A percentile compares a stretch with the other conserved stretches of the same genome.
Evolutionary conservation across 208 protist genomes (phyloP).

Genomic region (Leishmania braziliensis): DNA sequence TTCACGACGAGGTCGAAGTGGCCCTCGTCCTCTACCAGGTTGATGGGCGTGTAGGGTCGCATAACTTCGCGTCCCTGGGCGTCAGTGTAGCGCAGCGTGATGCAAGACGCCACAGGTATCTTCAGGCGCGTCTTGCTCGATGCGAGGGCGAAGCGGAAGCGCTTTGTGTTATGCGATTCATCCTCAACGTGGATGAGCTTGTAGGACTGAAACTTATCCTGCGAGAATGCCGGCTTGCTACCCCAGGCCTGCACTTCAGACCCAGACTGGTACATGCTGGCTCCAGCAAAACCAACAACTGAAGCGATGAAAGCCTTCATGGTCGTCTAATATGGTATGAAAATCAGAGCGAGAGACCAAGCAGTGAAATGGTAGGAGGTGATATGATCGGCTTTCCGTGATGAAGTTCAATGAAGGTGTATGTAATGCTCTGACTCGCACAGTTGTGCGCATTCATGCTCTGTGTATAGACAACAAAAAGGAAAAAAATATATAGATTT

Average conservation of each 20-base stretch:
- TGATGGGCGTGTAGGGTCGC: constrained; percentile 83
- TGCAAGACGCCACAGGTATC: constrained; percentile 61
- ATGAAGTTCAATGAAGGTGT: neutral
- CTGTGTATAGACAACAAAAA: neutral
- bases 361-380: neutral
- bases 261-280: constrained; percentile 38
- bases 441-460: too few relatives aligned
- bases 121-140: constrained; percentile 37
- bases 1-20: constrained; percentile 81
- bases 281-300: constrained; percentile 32
- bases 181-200: constrained; percentile 54
- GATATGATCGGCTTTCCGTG: neutral
- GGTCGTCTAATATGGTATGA: neutral
- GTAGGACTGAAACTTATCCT: constrained; percentile 63
- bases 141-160: constrained; percentile 64
- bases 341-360: neutral
- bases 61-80: constrained; percentile 62
- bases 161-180: constrained; percentile 70
- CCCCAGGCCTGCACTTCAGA: constrained; percentile 28
- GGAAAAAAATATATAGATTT: neutral
- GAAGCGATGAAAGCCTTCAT: constrained; percentile 56
- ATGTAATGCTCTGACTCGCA: neutral
- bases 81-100: constrained; percentile 64
- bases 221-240: constrained; percentile 52
- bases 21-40: constrained; percentile 51